Conservation (phyloP, 768 basidiomycete genomes). For the Trichaptum fuscoviolaceum region DNA sequence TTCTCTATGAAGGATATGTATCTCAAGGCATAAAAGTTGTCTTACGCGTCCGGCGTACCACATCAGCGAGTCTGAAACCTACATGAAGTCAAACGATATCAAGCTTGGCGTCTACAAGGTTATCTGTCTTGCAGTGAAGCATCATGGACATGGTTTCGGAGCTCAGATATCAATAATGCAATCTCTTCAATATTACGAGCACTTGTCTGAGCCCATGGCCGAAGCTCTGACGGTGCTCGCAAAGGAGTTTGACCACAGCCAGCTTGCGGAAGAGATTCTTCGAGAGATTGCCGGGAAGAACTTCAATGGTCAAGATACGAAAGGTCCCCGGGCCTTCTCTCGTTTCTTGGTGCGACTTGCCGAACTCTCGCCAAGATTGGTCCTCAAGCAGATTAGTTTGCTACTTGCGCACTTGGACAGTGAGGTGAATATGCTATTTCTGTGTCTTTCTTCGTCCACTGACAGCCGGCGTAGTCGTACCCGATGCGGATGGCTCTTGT, state of each 20-base stretch:
- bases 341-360: conserved; percentile 77
- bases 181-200: conserved; percentile 88
- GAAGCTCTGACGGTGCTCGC: conserved; percentile 77
- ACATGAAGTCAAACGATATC: conserved; percentile 78
- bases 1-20: conserved; percentile 2
- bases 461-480: conserved; percentile 57
- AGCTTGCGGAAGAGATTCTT: conserved; percentile 87
- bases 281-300: conserved; percentile 77
- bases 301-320: conserved; percentile 79
- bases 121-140: conserved; percentile 88
- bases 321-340: conserved; percentile 82
- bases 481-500: conserved; percentile 95
- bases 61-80: conserved; percentile 77
- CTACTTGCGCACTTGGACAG: conserved; percentile 85
- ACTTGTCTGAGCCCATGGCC: conserved; percentile 91
- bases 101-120: conserved; percentile 77
- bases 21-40: conserved; percentile 47
- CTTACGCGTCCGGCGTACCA: conserved; percentile 85
- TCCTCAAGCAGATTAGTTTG: conserved; percentile 86
- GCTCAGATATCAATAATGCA: conserved; percentile 92
- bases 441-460: conserved; percentile 4
- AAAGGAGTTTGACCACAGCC: conserved; percentile 82
- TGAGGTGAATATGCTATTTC: conserved; percentile 50
- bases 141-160: conserved; percentile 76
- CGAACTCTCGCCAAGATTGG: conserved; percentile 71